Evolutionary conservation across 305 asterid species (phyloP), one percentile per base, ranked within the genome.

Genomic region (Rubia occidens): DNA sequence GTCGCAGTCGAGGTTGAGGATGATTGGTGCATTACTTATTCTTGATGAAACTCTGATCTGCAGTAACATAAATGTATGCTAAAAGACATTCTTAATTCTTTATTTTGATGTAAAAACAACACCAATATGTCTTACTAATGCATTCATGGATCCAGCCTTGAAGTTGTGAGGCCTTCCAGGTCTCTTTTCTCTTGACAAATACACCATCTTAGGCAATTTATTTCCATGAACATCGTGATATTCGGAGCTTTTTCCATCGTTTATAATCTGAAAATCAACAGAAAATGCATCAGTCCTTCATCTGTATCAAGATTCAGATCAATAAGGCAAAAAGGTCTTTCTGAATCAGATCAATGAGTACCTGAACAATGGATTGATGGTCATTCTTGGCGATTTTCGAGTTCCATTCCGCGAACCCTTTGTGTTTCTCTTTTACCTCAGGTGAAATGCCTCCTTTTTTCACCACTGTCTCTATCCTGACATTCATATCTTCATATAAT

Each of bases 141-240:
- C 80, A 85, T 91, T 91, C 94, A 91, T 84, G 2, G 95, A 78
- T 84, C 97, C 97, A 20, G 96, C 97, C 79, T 90, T 90, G 87
- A 88, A 88, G 78, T 90, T 77, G 72, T 90, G 97, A 8, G 84
- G 74, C 58, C 63, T 60, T 9, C 84, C 80, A 5, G 95, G 79
- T 66, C 82, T 81, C 71, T 90, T 90, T 71, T 90, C 95, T 47
- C 96, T 75, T 6, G 97, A 83, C 82, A 89, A 67, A 78, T 91
- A 91, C 68, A 89, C 88, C 18, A 91, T 77, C 0, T 79, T 86
- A 11, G 97, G 96, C 67, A 91, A 68, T 76, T 76, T 80, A 59
- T 71, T 68, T 65, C 94, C 91, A 9, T 84, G 83, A 0, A 69
- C 53, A 69, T 89, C 97, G n/a, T 59, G 68, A 39, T 78, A 64